These are phyloP conservation scores for Abelmoschus esculentus DNA, from an alignment of 345 rosid species.

Conservation along the genomic window DNA sequence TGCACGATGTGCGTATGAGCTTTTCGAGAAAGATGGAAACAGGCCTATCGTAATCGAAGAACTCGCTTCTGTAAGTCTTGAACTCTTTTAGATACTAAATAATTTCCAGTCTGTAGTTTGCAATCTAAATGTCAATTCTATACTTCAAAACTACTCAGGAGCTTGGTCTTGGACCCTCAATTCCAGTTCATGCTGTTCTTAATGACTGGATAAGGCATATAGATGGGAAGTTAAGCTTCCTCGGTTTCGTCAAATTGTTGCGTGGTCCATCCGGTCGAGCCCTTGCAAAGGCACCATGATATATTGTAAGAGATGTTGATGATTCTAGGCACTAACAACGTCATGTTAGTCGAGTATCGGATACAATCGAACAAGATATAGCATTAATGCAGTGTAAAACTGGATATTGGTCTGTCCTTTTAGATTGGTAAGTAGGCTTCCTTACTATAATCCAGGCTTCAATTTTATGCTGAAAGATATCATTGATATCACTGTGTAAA, in stretches of 20 bases:
- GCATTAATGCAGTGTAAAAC: not conserved
- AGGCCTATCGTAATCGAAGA: slow-evolving; percentile 80
- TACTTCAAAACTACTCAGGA: slow-evolving; percentile 44
- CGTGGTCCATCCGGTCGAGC: slow-evolving; percentile 65
- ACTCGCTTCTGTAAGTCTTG: slow-evolving; percentile 64
- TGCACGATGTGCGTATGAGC: slow-evolving; percentile 74
- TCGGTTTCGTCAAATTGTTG: slow-evolving; percentile 77
- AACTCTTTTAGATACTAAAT: not conserved
- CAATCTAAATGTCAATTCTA: not conserved
- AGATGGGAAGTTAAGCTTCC: slow-evolving; percentile 94
- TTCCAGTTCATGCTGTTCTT: slow-evolving; percentile 84
- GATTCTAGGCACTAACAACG: not conserved
- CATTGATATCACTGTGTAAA: slow-evolving; percentile 15
- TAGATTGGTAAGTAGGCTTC: not conserved
- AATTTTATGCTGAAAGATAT: not conserved
- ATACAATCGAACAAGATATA: not conserved
- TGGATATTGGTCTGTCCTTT: not conserved
- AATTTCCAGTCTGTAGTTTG: not conserved
- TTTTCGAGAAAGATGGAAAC: slow-evolving; percentile 89
- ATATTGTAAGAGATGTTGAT: not conserved
- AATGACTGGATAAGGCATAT: slow-evolving; percentile 86
- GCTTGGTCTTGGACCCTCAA: slow-evolving; percentile 85
- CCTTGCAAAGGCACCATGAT: slow-evolving; percentile 27
- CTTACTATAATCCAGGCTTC: not conserved
- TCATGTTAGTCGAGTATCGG: not conserved